These are phyloP conservation scores for Schizochytrium sp. DNA, from an alignment of 108 stramenopile species.

Conservation along the genomic window DNA sequence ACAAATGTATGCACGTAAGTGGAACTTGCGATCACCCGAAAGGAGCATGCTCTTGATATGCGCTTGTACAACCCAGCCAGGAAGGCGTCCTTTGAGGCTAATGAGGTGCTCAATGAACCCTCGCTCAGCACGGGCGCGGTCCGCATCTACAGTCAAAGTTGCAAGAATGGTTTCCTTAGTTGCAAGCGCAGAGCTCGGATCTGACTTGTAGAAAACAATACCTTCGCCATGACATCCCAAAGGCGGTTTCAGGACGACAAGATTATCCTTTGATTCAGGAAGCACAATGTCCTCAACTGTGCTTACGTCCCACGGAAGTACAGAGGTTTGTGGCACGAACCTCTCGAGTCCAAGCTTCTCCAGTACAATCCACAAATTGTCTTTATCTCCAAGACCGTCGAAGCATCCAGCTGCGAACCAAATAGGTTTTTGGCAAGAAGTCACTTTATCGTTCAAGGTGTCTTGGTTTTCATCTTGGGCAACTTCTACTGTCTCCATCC, in stretches of 20 bases:
- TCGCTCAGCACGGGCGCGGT: neutral
- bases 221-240: conserved; percentile 49
- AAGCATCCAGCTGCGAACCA: conserved; percentile 34
- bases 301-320: conserved; percentile 5
- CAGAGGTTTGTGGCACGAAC: neutral
- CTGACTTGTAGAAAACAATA: neutral
- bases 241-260: conserved; percentile 46
- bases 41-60: neutral
- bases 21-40: conserved; percentile 19
- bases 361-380: conserved; percentile 1
- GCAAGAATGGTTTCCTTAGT: neutral
- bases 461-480: neutral
- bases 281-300: neutral
- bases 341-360: conserved; percentile 11
- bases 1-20: conserved; percentile 28
- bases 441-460: neutral
- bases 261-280: neutral
- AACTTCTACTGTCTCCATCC: neutral
- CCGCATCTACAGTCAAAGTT: neutral
- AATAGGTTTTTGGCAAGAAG: neutral
- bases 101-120: conserved; percentile 54
- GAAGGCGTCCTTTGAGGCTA: neutral
- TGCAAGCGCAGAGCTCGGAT: neutral
- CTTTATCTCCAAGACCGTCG: conserved; percentile 3
- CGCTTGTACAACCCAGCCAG: conserved; percentile 20